phyloP scores from a whole-genome alignment of 306 rosid genomes.

The Potentilla sterilis region DNA sequence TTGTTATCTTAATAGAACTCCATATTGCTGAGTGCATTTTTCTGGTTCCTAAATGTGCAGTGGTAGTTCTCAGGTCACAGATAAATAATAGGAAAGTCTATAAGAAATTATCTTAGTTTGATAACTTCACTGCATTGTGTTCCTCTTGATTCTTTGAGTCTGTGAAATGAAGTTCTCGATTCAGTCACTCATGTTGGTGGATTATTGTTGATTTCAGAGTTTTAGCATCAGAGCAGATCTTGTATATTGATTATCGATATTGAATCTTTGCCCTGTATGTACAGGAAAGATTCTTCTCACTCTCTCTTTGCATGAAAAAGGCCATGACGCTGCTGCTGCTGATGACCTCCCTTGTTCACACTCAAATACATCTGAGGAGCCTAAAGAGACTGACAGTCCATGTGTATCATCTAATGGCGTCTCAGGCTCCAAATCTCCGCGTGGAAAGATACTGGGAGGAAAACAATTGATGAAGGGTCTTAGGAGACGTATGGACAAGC shows the following conservation, averaged over 20 bases:
- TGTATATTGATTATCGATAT: neutral
- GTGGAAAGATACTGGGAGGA: conserved; percentile 43
- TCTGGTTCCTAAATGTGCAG: neutral
- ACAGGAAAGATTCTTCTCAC: conserved; percentile 82
- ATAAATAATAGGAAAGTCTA: neutral
- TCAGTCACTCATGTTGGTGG: neutral
- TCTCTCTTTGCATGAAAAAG: conserved; percentile 57
- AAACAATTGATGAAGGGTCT: conserved; percentile 52
- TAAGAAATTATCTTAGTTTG: neutral
- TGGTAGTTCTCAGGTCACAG: neutral
- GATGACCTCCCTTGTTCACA: conserved; percentile 27
- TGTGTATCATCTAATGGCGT: conserved; percentile 23
- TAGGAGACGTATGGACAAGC: conserved; percentile 43
- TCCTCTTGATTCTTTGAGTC: neutral
- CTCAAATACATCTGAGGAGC: conserved; percentile 31
- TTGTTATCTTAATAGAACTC: neutral
- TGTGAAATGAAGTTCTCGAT: neutral
- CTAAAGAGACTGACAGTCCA: conserved; percentile 32
- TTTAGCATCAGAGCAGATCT: neutral
- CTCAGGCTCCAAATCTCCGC: conserved; percentile 24
- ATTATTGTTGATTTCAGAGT: neutral
- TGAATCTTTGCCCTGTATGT: conserved; percentile 18
- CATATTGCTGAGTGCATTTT: neutral
- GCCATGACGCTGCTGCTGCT: conserved; percentile 16
- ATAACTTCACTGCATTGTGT: neutral